Evolutionary conservation across 2,329 filamentous ascomycete genomes (phyloP), one percentile per base, ranked within the genome.

Genomic region (Mariannaea sp.): DNA sequence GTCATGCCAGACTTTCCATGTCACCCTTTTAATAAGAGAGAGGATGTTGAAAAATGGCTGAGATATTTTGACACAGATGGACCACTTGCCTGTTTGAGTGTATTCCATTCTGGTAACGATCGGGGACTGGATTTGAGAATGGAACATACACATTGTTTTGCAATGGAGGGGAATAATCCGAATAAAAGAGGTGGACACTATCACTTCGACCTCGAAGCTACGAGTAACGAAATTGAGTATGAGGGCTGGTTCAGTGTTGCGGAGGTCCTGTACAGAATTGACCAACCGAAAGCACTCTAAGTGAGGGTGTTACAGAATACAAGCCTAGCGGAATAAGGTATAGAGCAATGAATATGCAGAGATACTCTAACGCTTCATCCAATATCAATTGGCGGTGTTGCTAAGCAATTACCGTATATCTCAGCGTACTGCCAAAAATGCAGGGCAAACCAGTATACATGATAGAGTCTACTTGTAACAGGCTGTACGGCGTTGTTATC

Each of bases 141-240:
- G 61, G 77, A 80, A 57, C 77, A 80, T 57, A 77, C 77, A 4
- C 77, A 80, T 64, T 73, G 71, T 17, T 78, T 77, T 47, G 72
- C 74, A 3, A 12, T 29, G 1, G 32, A 24, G 1, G 48, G 50
- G 2, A 40, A 58, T 1, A 55, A 62, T 6, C 68, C 66, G 4
- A 44, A 62, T 39, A 59, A 52, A 9, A 61, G 65, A 9, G 77
- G 77, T 3, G 77, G 77, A 0, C 76, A 80, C 61, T 78, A 78
- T 58, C 76, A 79, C 56, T 74, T 67, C 54, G 75, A 75, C 61
- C 42, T 71, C 1, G 65, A 68, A 0, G 62, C 50, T 5, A 32
- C 27, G 1, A 44, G 53, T 4, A 65, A 70, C 1, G 68, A 71
- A 1, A 66, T 79, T 8, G 74, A 77, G 49, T 79, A 79, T 57